Conservation (phyloP, 768 basidiomycete species). For the Naganishia vaughanmartiniae region DNA sequence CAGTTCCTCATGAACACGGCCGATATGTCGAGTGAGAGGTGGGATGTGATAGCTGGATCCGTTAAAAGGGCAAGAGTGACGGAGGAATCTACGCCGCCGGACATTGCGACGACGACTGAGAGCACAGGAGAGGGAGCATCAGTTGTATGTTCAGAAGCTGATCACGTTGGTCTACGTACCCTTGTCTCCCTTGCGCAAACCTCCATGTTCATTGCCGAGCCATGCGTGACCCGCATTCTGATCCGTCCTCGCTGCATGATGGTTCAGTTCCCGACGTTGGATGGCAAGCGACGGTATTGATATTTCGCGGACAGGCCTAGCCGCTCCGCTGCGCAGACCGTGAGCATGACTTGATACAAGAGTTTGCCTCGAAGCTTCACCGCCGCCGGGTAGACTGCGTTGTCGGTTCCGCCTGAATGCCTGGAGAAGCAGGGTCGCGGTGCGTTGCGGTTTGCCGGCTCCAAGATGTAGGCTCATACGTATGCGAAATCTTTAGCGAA, state of each 20-base stretch:
- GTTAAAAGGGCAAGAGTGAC: conserved; percentile 76
- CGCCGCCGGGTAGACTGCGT: neutral
- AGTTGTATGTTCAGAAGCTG: neutral
- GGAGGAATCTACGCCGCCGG: conserved; percentile 92
- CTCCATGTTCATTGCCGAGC: conserved; percentile 8
- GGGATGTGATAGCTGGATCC: conserved; percentile 17
- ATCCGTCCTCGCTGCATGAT: neutral
- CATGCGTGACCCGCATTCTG: neutral
- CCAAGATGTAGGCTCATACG: neutral
- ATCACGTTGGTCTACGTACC: neutral
- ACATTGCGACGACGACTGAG: conserved; percentile 85
- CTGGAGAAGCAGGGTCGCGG: neutral
- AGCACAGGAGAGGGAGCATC: neutral
- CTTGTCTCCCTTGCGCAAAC: conserved; percentile 1
- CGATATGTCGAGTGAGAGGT: conserved; percentile 63
- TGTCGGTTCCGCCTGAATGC: conserved; percentile 11
- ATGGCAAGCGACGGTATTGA: too few relatives aligned
- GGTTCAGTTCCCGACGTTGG: neutral
- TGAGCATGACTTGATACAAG: neutral
- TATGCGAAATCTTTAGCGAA: neutral
- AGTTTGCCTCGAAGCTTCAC: neutral
- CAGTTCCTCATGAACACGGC: conserved; percentile 96
- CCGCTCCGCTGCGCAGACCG: neutral
- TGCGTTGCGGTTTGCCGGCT: neutral
- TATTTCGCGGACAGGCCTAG: neutral